A percentile compares a stretch with the other conserved stretches of the same genome.
phyloP scores from a whole-genome alignment of 768 basidiomycete species.

The Tylopilus plumbeoviolaceoides region DNA sequence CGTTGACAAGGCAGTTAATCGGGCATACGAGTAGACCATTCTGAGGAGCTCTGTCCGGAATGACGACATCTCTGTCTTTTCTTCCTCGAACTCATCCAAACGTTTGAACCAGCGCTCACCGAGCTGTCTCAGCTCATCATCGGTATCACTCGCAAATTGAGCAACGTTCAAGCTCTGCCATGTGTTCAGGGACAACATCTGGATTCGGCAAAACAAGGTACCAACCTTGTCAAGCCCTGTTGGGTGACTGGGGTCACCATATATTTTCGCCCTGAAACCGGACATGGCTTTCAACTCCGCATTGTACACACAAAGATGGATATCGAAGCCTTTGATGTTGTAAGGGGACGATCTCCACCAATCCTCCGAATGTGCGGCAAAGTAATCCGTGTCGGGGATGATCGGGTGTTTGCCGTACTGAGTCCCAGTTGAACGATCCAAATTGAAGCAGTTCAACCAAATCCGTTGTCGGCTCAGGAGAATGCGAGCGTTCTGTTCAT shows the following conservation, averaged over 20 bases:
- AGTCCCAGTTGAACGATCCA: slow-evolving; percentile 84
- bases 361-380: slow-evolving; percentile 60
- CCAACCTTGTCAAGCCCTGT: slow-evolving; percentile 71
- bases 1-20: slow-evolving; percentile 67
- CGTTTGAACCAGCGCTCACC: slow-evolving; percentile 53
- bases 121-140: slow-evolving; percentile 61
- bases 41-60: slow-evolving; percentile 61
- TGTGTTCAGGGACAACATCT: slow-evolving; percentile 1
- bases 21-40: slow-evolving; percentile 62
- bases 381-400: slow-evolving; percentile 73
- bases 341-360: slow-evolving; percentile 70
- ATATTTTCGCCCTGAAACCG: slow-evolving; percentile 57
- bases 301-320: slow-evolving; percentile 77
- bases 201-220: neutral
- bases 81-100: slow-evolving; percentile 48
- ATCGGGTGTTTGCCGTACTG: slow-evolving; percentile 88
- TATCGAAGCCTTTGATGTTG: slow-evolving; percentile 72
- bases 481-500: slow-evolving; percentile 80
- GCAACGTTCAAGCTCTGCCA: slow-evolving; percentile 61
- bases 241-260: slow-evolving; percentile 70
- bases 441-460: slow-evolving; percentile 88
- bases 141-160: slow-evolving; percentile 57
- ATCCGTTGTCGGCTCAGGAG: slow-evolving; percentile 85
- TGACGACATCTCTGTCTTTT: slow-evolving; percentile 46
- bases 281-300: slow-evolving; percentile 65